Evolutionary conservation across 2,329 filamentous ascomycete species (phyloP).

Genomic region (Grosmannia serpens): DNA sequence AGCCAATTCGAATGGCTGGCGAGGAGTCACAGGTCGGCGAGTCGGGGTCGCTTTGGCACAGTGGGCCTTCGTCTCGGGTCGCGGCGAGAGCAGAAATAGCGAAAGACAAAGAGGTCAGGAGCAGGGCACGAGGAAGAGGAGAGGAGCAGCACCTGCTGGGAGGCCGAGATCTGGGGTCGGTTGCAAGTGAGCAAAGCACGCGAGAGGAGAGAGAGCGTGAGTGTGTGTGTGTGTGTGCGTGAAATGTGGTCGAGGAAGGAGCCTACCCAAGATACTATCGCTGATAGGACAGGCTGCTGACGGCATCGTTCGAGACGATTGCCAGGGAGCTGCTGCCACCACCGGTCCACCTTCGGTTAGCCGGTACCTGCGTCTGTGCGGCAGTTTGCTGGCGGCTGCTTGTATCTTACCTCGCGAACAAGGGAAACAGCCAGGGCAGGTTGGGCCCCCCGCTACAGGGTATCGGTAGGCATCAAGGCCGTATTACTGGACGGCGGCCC

Average conservation of each 20-base stretch:
- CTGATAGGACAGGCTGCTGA: background rate
- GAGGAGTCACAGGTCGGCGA: background rate
- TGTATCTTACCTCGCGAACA: background rate
- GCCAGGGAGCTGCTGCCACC: background rate
- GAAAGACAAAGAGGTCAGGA: background rate
- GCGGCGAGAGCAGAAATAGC: background rate
- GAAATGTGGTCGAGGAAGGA: background rate
- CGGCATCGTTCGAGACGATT: background rate
- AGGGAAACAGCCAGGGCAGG: too few relatives aligned
- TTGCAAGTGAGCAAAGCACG: background rate
- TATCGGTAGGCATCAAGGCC: background rate
- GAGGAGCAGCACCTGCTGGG: background rate
- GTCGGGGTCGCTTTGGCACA: too few relatives aligned
- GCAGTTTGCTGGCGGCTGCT: background rate
- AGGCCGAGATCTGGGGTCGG: background rate
- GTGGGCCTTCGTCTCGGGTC: background rate
- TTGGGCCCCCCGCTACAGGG: background rate
- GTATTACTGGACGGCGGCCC: background rate
- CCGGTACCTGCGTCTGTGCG: background rate
- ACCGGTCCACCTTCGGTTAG: background rate
- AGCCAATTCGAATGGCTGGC: background rate
- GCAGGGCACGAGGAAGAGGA: background rate
- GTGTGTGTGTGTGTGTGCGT: background rate
- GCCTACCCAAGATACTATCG: background rate
- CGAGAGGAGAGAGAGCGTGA: background rate